phyloP scores from a whole-genome alignment of 2,329 filamentous ascomycete genomes.

The Xylariaceae sp. region DNA sequence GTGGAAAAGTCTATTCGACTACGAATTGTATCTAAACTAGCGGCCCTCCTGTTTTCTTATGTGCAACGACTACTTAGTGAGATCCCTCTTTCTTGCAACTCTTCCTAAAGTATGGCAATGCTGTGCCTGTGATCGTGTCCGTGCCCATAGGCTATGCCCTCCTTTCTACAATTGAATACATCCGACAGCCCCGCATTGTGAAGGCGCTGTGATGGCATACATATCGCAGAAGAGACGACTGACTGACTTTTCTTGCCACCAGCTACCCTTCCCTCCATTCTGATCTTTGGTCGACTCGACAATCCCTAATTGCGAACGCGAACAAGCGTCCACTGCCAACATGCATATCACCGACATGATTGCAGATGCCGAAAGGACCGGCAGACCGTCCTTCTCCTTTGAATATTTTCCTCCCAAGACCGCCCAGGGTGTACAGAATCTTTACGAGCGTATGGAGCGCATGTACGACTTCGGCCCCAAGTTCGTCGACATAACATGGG shows the following conservation, averaged over 20 bases:
- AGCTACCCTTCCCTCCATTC: conserved; percentile 1
- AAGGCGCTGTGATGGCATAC: not conserved
- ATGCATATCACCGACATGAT: conserved; percentile 98
- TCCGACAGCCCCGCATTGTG: not conserved
- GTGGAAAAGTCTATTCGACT: not conserved
- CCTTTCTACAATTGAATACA: not conserved
- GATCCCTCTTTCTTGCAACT: conserved; percentile 3
- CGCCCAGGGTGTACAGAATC: conserved; percentile 93
- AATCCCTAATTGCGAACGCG: not conserved
- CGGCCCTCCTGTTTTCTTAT: conserved; percentile 8
- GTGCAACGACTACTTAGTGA: conserved; percentile 14
- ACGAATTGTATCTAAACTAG: not conserved
- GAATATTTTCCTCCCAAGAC: conserved; percentile 99
- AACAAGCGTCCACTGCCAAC: conserved; percentile 36
- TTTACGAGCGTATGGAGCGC: conserved; percentile 98
- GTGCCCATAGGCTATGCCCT: not conserved
- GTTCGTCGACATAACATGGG: conserved; percentile 99
- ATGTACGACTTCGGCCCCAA: conserved; percentile 93
- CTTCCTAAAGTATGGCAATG: not conserved
- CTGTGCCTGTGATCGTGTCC: not conserved
- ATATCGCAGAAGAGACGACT: not conserved
- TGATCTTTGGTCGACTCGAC: conserved; percentile 5
- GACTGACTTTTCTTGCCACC: conserved; percentile 8
- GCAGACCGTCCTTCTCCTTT: conserved; percentile 91
- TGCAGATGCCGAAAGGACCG: conserved; percentile 70